Evolutionary conservation across 176 grass and related monocot species (phyloP).

Genomic region (Juncus effusus): DNA sequence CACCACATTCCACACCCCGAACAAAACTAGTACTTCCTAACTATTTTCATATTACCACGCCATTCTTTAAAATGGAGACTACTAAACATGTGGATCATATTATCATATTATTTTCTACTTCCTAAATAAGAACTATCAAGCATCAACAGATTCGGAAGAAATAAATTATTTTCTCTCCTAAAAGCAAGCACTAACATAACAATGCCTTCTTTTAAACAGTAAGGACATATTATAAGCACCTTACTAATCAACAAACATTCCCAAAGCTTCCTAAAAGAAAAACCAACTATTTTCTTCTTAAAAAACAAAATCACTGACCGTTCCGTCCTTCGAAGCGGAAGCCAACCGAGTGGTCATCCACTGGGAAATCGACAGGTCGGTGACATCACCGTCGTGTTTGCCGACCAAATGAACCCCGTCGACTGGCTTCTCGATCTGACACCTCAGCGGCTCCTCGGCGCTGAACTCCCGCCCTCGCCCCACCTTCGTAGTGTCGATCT

Average conservation of each 20-base stretch:
- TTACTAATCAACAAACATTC: not conserved
- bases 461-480: slow-evolving; percentile 67
- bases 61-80: too few species aligned
- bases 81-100: too few species aligned
- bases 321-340: slow-evolving; percentile 95
- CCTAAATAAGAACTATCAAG: too few species aligned
- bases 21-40: too few species aligned
- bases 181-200: too few species aligned
- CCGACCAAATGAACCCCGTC: slow-evolving; percentile 71
- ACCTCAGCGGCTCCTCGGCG: slow-evolving; percentile 64
- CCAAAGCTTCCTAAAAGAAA: not conserved
- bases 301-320: slow-evolving; percentile 47
- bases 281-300: too few species aligned
- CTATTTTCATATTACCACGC: too few species aligned
- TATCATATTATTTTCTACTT: too few species aligned
- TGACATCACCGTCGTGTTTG: slow-evolving; percentile 86
- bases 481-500: slow-evolving; percentile 75
- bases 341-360: slow-evolving; percentile 94
- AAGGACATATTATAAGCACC: not conserved
- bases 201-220: too few species aligned
- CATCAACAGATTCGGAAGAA: too few species aligned
- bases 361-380: slow-evolving; percentile 84
- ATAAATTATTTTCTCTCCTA: too few species aligned
- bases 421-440: slow-evolving; percentile 53
- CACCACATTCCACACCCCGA: too few species aligned